Evolutionary conservation across 2,329 filamentous ascomycete species (phyloP).

Genomic region (Fulvia fulva): DNA sequence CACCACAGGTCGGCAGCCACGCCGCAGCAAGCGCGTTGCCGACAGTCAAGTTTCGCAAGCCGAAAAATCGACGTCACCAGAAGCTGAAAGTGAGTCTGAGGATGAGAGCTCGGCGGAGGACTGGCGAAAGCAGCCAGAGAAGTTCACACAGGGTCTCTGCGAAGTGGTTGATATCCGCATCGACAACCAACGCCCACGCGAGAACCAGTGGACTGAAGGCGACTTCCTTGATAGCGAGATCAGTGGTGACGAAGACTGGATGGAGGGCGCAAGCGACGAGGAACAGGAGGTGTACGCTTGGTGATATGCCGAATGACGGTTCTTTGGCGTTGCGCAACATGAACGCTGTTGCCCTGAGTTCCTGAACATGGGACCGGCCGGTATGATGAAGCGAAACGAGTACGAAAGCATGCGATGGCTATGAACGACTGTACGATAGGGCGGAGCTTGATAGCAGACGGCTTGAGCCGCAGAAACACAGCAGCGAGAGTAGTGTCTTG

Average conservation of each 20-base stretch:
- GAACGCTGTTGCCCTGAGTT: no score
- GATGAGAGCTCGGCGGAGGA: constrained; percentile 37
- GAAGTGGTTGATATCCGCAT: constrained; percentile 66
- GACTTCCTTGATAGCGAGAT: constrained; percentile 65
- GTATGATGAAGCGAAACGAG: neutral
- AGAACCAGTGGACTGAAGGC: constrained; percentile 64
- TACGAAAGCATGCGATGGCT: neutral
- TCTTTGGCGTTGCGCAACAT: no score
- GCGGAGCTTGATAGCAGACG: neutral
- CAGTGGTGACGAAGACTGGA: constrained; percentile 56
- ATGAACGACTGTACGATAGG: neutral
- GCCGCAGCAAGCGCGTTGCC: constrained; percentile 32
- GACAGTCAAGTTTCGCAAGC: constrained; percentile 19
- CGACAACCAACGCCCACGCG: constrained; percentile 70
- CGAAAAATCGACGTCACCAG: constrained; percentile 16
- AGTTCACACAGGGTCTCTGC: constrained; percentile 64
- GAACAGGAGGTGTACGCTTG: constrained; percentile 40
- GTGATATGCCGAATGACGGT: constrained; percentile 20
- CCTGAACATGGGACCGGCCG: no score
- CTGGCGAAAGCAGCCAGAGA: constrained; percentile 25
- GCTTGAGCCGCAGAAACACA: neutral
- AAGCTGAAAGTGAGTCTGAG: constrained; percentile 27
- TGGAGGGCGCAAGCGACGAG: constrained; percentile 54
- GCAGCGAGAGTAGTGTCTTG: neutral
- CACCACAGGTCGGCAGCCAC: constrained; percentile 13